Percentiles rank a stretch among this genome's conserved stretches.
These are phyloP conservation scores for Pyricularia pennisetigena DNA, from an alignment of 2,329 filamentous ascomycete genomes.

Conservation along the genomic window DNA sequence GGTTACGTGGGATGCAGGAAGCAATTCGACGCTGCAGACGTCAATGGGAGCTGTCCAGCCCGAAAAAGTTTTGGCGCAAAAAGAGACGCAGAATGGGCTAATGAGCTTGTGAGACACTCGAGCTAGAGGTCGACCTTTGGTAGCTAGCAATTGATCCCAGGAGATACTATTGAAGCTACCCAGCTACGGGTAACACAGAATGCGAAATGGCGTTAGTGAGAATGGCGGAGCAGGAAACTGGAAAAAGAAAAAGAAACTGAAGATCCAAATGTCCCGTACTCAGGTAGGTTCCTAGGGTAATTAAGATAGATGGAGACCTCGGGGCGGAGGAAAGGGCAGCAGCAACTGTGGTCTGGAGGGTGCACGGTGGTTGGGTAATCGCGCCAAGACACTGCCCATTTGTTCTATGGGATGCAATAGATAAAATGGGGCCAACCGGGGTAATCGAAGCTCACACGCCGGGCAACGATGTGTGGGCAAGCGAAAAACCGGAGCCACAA, in stretches of 20 bases:
- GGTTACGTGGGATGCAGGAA: neutral
- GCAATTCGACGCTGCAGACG: neutral
- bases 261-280: neutral
- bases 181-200: neutral
- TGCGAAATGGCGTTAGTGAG: neutral
- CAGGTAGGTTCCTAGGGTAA: neutral
- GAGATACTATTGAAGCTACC: neutral
- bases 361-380: neutral
- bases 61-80: neutral
- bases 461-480: neutral
- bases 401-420: neutral
- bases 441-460: neutral
- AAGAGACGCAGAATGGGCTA: neutral
- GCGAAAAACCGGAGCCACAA: neutral
- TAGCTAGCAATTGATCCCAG: neutral
- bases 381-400: neutral
- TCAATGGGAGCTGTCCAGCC: neutral
- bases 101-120: neutral
- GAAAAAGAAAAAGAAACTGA: neutral
- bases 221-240: neutral
- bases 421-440: neutral
- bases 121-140: neutral
- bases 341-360: neutral
- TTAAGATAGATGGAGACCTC: neutral
- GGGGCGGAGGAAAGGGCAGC: neutral